A percentile compares a stretch with the other conserved stretches of the same genome.
Conservation (phyloP, 2,329 filamentous ascomycete genomes). For the Trichophyton mentagrophytes region DNA sequence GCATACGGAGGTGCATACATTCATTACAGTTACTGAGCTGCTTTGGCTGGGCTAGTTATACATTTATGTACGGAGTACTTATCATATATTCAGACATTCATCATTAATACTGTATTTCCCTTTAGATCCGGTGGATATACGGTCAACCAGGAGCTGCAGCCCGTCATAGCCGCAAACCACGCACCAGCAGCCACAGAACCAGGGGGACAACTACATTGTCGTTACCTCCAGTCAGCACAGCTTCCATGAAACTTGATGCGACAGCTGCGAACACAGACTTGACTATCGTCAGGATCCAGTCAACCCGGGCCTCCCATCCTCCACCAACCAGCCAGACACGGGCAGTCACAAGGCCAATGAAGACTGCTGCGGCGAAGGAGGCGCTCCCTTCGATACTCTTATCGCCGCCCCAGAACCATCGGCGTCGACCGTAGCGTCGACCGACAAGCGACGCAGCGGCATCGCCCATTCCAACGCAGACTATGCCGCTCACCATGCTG, state of each 20-base stretch:
- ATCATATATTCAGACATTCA: background rate
- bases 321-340: constrained; percentile 65
- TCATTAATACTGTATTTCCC: background rate
- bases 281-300: constrained; percentile 25
- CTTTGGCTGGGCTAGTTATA: background rate
- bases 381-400: constrained; percentile 81
- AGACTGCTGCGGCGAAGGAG: constrained; percentile 73
- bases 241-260: constrained; percentile 82
- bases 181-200: constrained; percentile 81
- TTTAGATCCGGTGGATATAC: background rate
- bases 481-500: constrained; percentile 80
- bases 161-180: constrained; percentile 45
- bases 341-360: constrained; percentile 55
- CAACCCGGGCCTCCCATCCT: constrained; percentile 44
- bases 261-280: constrained; percentile 62
- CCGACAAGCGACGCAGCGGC: constrained; percentile 86
- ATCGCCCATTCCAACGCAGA: constrained; percentile 92
- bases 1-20: background rate
- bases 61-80: background rate
- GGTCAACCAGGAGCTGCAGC: background rate
- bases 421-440: constrained; percentile 67
- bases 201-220: constrained; percentile 97
- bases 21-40: background rate
- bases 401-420: constrained; percentile 94
- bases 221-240: constrained; percentile 89